Evolutionary conservation across 768 basidiomycete species (phyloP), one percentile per base, ranked within the genome.

Genomic region (Neoboletus magnificus): DNA sequence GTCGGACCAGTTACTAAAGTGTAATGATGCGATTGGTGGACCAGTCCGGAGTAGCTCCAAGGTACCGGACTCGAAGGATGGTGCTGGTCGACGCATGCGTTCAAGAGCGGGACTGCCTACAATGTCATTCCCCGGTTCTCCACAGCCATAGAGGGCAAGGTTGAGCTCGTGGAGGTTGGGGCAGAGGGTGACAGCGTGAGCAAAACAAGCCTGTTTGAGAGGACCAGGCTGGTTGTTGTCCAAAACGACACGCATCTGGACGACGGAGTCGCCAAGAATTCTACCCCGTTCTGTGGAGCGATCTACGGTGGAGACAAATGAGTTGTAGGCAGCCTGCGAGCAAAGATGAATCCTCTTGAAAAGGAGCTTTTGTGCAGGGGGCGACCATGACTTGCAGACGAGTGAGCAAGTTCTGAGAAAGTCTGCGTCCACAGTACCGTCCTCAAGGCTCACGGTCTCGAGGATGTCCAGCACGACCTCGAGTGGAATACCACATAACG

Each of bases 1-100:
- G 57, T 84, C 80, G 12, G 87, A 84, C 86, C 85, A 89, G 65
- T 90, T 89, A 65, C 78, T 80, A 63, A 90, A 84, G 52, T 79
- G 78, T 5, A 90, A 75, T 6, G 70, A 66, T 30, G 77, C 73
- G 58, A 83, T 80, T 43, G 58, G 65, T 1, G 86, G 83, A n/a
- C 82, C 85, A 11, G 78, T 67, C 50, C 73, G 78, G 48, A 89
- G 77, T 41, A 80, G 67, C 18, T 77, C 69, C 32, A 87, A 68
- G 3, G 82, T 83, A 49, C 66, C 67, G 0, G 78, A 74, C 61
- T 82, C 78, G 60, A 86, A 85, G 3, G 81, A 76, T 1, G 82
- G 81, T 23, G 81, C 82, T 16, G 71, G 72, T 23, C 79, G 75
- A 36, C 75, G 75, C 71, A 79, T 74, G 48, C 83, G 80, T 36